Evolutionary conservation across 768 basidiomycete species (phyloP).

Genomic region (Hortiboletus campestris): DNA sequence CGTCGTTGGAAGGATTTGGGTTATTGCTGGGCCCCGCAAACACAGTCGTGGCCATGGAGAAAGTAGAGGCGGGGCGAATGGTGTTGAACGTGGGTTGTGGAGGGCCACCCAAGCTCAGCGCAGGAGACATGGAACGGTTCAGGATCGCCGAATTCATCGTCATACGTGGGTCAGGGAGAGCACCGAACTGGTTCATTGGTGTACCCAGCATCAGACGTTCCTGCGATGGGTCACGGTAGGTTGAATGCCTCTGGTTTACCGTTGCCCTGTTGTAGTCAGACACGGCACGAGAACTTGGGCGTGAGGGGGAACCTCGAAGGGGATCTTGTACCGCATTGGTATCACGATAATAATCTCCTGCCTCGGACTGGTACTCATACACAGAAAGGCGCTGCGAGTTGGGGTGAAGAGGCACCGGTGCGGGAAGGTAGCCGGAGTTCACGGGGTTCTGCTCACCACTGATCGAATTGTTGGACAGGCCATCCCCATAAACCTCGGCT

Average conservation of each 20-base stretch:
- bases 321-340: conserved; percentile 42
- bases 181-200: conserved; percentile 35
- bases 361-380: conserved; percentile 41
- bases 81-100: conserved; percentile 32
- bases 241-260: conserved; percentile 24
- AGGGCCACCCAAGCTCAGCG: conserved; percentile 28
- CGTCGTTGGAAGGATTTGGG: conserved; percentile 59
- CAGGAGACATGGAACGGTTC: conserved; percentile 33
- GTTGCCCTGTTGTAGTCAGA: conserved; percentile 32
- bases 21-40: conserved; percentile 50
- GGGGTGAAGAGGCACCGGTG: conserved; percentile 37
- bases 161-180: conserved; percentile 43
- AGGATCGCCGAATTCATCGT: conserved; percentile 47
- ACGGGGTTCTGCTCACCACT: conserved; percentile 29
- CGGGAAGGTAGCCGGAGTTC: conserved; percentile 24
- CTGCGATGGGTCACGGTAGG: conserved; percentile 33
- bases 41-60: conserved; percentile 59
- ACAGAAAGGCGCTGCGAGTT: conserved; percentile 44
- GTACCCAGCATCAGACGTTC: conserved; percentile 38
- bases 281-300: conserved; percentile 32
- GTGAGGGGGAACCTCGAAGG: conserved; percentile 25
- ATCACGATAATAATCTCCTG: conserved; percentile 62
- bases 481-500: conserved; percentile 55
- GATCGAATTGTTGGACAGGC: conserved; percentile 47
- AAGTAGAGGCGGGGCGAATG: conserved; percentile 52